Percentiles rank a stretch among this genome's conserved stretches.
These are phyloP conservation scores for Solanum virginianum DNA, from an alignment of 257 asterid species.

Conservation along the genomic window DNA sequence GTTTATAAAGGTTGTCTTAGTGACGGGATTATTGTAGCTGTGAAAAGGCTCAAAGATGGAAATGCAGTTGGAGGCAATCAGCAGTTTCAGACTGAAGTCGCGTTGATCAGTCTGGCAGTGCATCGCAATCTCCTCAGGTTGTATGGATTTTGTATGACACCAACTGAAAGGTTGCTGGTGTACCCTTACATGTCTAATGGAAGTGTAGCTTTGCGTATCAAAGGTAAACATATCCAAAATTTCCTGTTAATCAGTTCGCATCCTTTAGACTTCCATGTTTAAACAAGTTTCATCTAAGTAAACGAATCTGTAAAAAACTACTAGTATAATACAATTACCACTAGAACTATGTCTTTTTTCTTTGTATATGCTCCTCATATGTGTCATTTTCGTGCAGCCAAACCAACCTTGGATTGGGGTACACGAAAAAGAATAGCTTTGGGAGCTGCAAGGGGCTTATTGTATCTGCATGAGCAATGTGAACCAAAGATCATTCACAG, in stretches of 20 bases:
- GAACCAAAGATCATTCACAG: slow-evolving; percentile 95
- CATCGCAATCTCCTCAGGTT: slow-evolving; percentile 82
- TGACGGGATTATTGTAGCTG: slow-evolving; percentile 79
- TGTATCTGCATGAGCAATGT: slow-evolving; percentile 89
- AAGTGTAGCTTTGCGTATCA: slow-evolving; percentile 85
- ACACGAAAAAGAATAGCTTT: slow-evolving; percentile 71
- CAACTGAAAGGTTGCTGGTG: slow-evolving; percentile 68
- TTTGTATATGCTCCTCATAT: not conserved
- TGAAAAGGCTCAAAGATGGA: slow-evolving; percentile 81
- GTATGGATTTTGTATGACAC: slow-evolving; percentile 68
- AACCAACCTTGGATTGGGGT: slow-evolving; percentile 82
- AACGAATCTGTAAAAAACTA: not conserved
- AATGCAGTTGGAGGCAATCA: slow-evolving; percentile 61
- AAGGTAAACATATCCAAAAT: slow-evolving; percentile 28
- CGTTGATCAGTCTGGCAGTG: slow-evolving; percentile 89
- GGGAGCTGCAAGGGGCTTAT: slow-evolving; percentile 82
- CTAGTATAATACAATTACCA: not conserved
- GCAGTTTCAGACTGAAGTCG: slow-evolving; percentile 89
- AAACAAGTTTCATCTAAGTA: not conserved
- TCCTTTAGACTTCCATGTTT: not conserved
- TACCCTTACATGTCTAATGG: slow-evolving; percentile 97
- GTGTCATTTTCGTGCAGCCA: slow-evolving; percentile 25
- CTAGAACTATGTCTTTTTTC: not conserved
- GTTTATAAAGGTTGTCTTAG: slow-evolving; percentile 81
- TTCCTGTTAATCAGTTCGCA: not conserved